A percentile compares a stretch with the other conserved stretches of the same genome.
Evolutionary conservation across 1,284 basidiomycete species (phyloP).

Genomic region (Puccinia hordei): DNA sequence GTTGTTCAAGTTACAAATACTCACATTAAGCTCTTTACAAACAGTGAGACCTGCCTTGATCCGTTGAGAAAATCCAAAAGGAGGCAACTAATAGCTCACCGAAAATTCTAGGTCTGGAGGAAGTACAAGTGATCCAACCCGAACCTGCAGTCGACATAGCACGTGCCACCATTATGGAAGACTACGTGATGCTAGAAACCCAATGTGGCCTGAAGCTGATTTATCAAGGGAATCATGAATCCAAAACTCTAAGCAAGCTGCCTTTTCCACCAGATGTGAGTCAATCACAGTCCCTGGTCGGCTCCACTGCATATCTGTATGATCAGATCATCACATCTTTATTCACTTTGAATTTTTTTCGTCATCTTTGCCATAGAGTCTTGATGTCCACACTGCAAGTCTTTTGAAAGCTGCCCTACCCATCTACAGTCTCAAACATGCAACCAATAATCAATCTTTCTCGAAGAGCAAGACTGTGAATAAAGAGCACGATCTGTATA

Average conservation of each 20-base stretch:
- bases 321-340: neutral
- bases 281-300: neutral
- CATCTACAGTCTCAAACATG: slow-evolving; percentile 16
- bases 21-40: slow-evolving; percentile 9
- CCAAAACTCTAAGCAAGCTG: slow-evolving; percentile 37
- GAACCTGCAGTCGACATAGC: slow-evolving; percentile 29
- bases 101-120: slow-evolving; percentile 12
- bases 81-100: neutral
- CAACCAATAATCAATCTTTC: neutral
- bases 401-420: slow-evolving; percentile 28
- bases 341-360: neutral
- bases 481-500: slow-evolving; percentile 27
- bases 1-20: slow-evolving; percentile 36
- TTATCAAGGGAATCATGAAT: slow-evolving; percentile 39
- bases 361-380: neutral
- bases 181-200: slow-evolving; percentile 41
- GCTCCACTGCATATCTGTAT: neutral
- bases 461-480: neutral
- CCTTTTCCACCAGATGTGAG: slow-evolving; percentile 37
- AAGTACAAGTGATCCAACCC: slow-evolving; percentile 35
- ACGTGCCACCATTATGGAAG: slow-evolving; percentile 21
- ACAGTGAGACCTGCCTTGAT: slow-evolving; percentile 5
- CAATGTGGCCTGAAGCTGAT: slow-evolving; percentile 17
- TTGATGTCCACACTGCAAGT: slow-evolving; percentile 1
- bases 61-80: no score